These are phyloP conservation scores for Aspergillus udagawae DNA, from an alignment of 2,329 filamentous ascomycete genomes.

Conservation along the genomic window DNA sequence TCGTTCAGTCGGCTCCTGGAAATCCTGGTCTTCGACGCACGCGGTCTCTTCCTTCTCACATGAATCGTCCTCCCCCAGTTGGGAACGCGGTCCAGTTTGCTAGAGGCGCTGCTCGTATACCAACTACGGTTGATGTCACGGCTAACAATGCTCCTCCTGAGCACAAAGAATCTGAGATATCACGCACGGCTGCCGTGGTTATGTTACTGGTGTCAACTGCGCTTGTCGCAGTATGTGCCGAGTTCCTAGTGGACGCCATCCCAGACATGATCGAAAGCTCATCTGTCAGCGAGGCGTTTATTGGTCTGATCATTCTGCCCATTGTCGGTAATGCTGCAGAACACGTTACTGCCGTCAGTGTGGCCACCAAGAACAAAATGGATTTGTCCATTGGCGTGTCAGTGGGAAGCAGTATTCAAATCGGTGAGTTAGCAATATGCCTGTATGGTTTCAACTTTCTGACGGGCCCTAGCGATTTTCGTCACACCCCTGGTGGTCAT, in stretches of 20 bases:
- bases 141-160: slow-evolving; percentile 10
- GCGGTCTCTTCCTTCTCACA: slow-evolving; percentile 28
- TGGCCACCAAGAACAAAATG: slow-evolving; percentile 82
- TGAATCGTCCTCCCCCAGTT: slow-evolving; percentile 22
- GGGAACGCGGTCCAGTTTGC: slow-evolving; percentile 34
- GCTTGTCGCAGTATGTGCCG: slow-evolving; percentile 59
- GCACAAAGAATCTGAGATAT: slow-evolving; percentile 41
- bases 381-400: slow-evolving; percentile 77
- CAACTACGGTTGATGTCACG: slow-evolving; percentile 11
- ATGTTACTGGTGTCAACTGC: slow-evolving; percentile 53
- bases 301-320: slow-evolving; percentile 74
- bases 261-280: slow-evolving; percentile 60
- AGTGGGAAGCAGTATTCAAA: slow-evolving; percentile 76
- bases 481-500: slow-evolving; percentile 73
- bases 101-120: slow-evolving; percentile 27
- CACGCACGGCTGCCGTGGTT: slow-evolving; percentile 54
- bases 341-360: slow-evolving; percentile 75
- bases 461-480: slow-evolving; percentile 56
- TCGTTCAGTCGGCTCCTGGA: slow-evolving; percentile 8
- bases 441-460: slow-evolving; percentile 3
- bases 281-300: slow-evolving; percentile 66
- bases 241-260: slow-evolving; percentile 73
- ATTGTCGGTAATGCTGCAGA: slow-evolving; percentile 83
- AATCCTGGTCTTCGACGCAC: slow-evolving; percentile 24
- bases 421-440: slow-evolving; percentile 36